Conservation (phyloP, 2,329 filamentous ascomycete genomes). For the Alternaria hordeiaustralica region DNA sequence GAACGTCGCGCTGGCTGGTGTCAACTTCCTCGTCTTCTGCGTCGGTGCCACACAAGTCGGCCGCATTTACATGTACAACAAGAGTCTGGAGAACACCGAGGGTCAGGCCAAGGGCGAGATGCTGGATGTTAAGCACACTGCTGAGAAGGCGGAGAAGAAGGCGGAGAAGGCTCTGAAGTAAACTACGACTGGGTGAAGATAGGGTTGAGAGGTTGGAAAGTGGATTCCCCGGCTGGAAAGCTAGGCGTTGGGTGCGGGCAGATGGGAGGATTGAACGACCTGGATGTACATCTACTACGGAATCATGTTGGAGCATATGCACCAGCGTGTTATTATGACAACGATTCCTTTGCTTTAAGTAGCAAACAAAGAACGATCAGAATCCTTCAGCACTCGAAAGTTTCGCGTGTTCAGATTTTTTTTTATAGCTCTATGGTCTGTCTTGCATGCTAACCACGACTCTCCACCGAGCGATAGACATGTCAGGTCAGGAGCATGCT, state of each 20-base stretch:
- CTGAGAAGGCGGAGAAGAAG: conserved; percentile 36
- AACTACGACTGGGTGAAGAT: neutral
- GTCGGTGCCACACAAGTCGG: conserved; percentile 83
- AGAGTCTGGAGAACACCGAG: conserved; percentile 61
- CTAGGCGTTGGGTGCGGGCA: neutral
- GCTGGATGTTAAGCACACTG: conserved; percentile 40
- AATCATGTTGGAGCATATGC: neutral
- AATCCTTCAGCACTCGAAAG: neutral
- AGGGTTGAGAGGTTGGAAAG: neutral
- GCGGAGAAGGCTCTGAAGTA: conserved; percentile 17
- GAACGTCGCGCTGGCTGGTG: conserved; percentile 90
- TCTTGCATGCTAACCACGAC: neutral
- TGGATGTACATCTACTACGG: neutral
- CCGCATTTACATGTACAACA: conserved; percentile 74
- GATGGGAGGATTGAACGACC: neutral
- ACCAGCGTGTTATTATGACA: neutral
- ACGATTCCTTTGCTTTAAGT: neutral
- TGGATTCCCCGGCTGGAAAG: neutral
- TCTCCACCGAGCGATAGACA: neutral
- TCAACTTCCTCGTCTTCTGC: conserved; percentile 96
- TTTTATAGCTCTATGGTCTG: neutral
- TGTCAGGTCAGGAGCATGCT: neutral
- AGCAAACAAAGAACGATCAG: neutral
- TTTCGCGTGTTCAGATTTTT: neutral
- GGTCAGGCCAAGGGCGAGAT: conserved; percentile 49